Evolutionary conservation across 2,329 filamentous ascomycete species (phyloP).

Genomic region (Curvularia verruculosa): DNA sequence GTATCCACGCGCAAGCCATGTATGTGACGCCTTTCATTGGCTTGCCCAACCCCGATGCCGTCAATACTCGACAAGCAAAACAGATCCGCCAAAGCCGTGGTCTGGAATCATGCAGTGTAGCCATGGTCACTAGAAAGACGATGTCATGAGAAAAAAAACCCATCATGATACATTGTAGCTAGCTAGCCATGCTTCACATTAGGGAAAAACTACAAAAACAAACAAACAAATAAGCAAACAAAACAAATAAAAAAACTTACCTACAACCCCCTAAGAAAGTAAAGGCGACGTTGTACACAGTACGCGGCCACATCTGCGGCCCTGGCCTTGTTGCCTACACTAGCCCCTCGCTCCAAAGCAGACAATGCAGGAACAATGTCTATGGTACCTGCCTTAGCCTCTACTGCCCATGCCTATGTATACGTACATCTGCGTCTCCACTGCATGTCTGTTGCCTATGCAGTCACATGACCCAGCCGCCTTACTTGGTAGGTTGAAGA

Average conservation of each 20-base stretch:
- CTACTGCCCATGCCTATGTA: too few species aligned
- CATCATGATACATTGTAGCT: background rate
- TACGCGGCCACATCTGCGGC: conserved; percentile 12
- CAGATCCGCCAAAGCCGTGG: background rate
- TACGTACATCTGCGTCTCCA: background rate
- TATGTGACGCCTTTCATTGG: conserved; percentile 3
- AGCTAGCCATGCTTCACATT: conserved; percentile 2
- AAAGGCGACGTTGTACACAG: conserved; percentile 1
- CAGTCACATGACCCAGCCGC: conserved; percentile 1
- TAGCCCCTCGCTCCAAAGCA: background rate
- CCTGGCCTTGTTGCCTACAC: background rate
- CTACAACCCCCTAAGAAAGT: background rate
- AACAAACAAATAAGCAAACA: too few species aligned
- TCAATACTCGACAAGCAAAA: background rate
- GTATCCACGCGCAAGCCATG: background rate
- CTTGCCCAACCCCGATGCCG: conserved; percentile 1
- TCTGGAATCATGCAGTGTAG: background rate
- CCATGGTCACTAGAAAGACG: background rate
- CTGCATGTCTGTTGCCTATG: background rate
- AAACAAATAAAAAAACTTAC: background rate
- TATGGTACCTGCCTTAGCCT: conserved; percentile 19
- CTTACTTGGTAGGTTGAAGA: background rate
- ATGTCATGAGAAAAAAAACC: conserved; percentile 3
- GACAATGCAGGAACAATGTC: conserved; percentile 14
- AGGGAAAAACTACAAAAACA: conserved; percentile 4